Conservation (phyloP, 2,329 filamentous ascomycete species). For the Aspergillus unguis region DNA sequence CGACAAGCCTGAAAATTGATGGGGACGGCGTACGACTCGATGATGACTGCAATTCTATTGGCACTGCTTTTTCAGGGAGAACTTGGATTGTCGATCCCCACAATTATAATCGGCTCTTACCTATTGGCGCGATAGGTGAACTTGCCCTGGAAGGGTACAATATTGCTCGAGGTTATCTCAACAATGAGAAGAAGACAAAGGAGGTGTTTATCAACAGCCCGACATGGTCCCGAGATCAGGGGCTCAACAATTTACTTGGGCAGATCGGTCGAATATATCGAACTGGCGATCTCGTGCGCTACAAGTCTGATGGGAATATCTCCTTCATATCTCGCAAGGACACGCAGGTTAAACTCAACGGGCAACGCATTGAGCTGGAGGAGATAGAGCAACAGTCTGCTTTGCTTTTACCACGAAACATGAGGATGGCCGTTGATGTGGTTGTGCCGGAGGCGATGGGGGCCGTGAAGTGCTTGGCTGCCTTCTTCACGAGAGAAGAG, state of each 20-base stretch:
- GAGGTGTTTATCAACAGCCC: conserved; percentile 35
- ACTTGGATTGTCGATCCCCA: conserved; percentile 41
- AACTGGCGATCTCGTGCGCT: conserved; percentile 39
- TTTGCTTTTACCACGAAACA: conserved; percentile 32
- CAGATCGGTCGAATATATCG: conserved; percentile 34
- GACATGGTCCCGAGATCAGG: conserved; percentile 26
- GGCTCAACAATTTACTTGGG: conserved; percentile 22
- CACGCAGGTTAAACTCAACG: conserved; percentile 42
- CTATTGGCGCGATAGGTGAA: conserved; percentile 48
- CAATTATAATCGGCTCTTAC: conserved; percentile 37
- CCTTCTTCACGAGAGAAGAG: conserved; percentile 32
- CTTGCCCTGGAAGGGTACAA: conserved; percentile 47
- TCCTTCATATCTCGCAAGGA: conserved; percentile 34
- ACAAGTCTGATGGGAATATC: conserved; percentile 33
- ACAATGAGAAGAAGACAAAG: conserved; percentile 33
- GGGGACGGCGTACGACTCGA: conserved; percentile 28
- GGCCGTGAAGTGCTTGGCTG: conserved; percentile 30
- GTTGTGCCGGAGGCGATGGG: conserved; percentile 32
- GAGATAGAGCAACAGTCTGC: conserved; percentile 46
- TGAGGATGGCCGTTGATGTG: conserved; percentile 45
- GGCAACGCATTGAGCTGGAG: conserved; percentile 45
- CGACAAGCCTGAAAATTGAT: conserved; percentile 31
- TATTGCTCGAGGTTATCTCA: conserved; percentile 46
- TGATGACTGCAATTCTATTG: conserved; percentile 33
- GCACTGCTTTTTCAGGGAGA: conserved; percentile 32